Evolutionary conservation across 2,329 filamentous ascomycete genomes (phyloP), one percentile per base, ranked within the genome.

Genomic region (Basipetospora sp.): DNA sequence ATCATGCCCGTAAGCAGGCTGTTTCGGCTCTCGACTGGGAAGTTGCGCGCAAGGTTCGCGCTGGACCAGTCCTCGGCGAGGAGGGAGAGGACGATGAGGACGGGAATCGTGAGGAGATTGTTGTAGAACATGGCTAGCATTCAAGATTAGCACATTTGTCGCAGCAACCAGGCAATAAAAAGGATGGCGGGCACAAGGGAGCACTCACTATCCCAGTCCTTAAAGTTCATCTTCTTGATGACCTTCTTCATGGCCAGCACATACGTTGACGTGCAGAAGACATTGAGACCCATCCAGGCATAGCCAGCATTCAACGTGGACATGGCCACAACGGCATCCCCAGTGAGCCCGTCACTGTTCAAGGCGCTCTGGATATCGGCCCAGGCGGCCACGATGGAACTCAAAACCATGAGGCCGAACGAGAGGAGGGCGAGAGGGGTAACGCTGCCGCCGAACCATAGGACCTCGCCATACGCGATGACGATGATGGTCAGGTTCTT

Each of bases 71-170:
- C 84, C 58, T 98, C 90, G 47, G 80, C 65, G 45, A 94, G 50
- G 38, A 94, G 64, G 25, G 88, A 92, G 56, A 78, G 77, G 49
- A 85, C 56, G 41, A 96, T 60, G 37, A 98, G 76, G 51, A 96
- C 80, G 19, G 90, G 90, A 45, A 98, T 94, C 41, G 87, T 93
- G 47, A 98, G 76, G 34, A 96, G 73, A 62, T 98, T 96, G 74
- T 98, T 98, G 71, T 98, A 98, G 66, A 90, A 96, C 90, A 96
- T 98, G 53, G 87, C 88, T 96, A 34, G 25, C n/a, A n/a, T n/a
- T n/a, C n/a, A n/a, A n/a, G n/a, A n/a, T n/a, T n/a, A n/a, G n/a
- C 18, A 18, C 8, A 35, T 8, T 35, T 15, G 16, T 15, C 18
- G 13, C 26, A 22, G 13, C 18, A n/a, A 11, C 8, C 3, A 17